Evolutionary conservation across 768 basidiomycete species (phyloP).

Genomic region (Lepiota venenata): DNA sequence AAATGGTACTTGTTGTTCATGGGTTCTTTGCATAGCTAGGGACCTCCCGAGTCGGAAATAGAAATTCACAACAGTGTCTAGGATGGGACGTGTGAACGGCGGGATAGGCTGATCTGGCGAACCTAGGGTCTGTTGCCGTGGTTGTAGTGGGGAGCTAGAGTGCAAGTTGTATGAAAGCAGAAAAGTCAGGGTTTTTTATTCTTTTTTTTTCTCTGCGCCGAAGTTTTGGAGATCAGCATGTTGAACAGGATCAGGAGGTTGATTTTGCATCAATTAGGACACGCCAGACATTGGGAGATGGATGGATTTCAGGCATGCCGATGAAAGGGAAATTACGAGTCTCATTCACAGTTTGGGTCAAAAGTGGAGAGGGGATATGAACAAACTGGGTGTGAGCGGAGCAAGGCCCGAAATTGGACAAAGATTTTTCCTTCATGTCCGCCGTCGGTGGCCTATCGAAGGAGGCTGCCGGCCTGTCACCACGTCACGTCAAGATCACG

Average conservation of each 20-base stretch:
- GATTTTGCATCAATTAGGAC: too few species aligned
- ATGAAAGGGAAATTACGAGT: not conserved
- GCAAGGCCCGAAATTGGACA: not conserved
- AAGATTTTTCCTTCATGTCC: not conserved
- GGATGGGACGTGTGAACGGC: not conserved
- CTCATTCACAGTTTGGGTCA: not conserved
- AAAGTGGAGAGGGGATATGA: not conserved
- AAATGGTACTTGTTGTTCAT: not conserved
- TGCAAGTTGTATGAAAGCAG: not conserved
- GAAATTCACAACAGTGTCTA: not conserved
- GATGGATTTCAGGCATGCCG: not conserved
- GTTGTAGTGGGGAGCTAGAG: not conserved
- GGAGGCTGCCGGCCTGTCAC: not conserved
- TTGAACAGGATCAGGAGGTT: too few species aligned
- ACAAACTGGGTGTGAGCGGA: not conserved
- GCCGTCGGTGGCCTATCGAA: not conserved
- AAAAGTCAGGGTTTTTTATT: not conserved
- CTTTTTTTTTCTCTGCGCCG: not conserved
- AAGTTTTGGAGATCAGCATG: slow-evolving; percentile 1
- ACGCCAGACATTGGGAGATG: not conserved
- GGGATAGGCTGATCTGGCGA: not conserved
- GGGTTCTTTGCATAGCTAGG: slow-evolving; percentile 3
- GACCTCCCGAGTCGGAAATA: slow-evolving; percentile 11
- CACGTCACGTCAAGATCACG: not conserved
- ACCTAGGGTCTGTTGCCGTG: not conserved